Base-by-base conservation (phyloP, 345 rosid species). In the Firmiana major region DNA sequence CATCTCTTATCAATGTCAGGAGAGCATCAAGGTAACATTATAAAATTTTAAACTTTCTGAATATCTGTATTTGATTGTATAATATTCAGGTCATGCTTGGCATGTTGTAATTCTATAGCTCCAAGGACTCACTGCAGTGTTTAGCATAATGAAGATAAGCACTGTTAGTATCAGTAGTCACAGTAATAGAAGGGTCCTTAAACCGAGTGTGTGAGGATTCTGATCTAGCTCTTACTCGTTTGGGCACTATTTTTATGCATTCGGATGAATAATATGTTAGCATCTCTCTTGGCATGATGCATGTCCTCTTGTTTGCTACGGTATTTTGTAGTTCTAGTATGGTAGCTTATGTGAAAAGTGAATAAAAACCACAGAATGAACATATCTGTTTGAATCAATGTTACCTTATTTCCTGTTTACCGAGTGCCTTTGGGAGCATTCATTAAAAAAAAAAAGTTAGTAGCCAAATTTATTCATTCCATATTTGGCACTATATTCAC, bases 1-100 rank as follows among this genome's bases (percentile, higher is more conserved):
- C 55, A 83, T 89, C 46, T 90, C 99, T 78, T 84, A 80, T 7
- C 93, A 89, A 36, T 90, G 34, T 79, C 90, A 89, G 65, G 99
- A 91, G 0, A 81, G 79, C 79, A 89, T 95, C 85, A 84, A 80
- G 97, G 99, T 93, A 88, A 75, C 7, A 12, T 5, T 24, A 67
- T 46, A 22, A 9, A 57, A 24, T 40, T 63, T 22, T 5, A 2
- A 31, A 38, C 54, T 64, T 72, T 3, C 7, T 19, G 64, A 42
- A 16, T 38, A 5, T 38, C 40, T 38, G 40, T 38, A 38, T 34
- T 34, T 38, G 6, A 38, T 4, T 38, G 0, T 38, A 67, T 22
- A 24, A 7, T 67, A 43, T 67, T 45, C 54, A 45, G 31, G 15
- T 67, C 43, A 63, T 63, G 22, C 22, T 31, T 11, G 16, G 42